These are phyloP conservation scores for Tricholoma sp. DNA, from an alignment of 768 basidiomycete species.

Conservation along the genomic window DNA sequence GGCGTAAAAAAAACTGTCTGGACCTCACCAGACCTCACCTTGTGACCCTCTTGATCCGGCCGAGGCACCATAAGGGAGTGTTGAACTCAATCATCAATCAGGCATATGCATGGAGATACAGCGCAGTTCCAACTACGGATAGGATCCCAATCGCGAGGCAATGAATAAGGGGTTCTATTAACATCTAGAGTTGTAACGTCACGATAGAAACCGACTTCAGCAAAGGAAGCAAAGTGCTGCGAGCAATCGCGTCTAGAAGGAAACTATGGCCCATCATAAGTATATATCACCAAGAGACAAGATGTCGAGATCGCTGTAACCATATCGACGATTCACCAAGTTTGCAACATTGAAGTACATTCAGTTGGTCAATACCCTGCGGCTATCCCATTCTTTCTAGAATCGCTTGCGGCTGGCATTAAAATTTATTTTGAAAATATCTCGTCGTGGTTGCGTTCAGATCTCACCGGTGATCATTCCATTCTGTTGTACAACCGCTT, in stretches of 20 bases:
- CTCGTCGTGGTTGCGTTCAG: constrained; percentile 1
- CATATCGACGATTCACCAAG: neutral
- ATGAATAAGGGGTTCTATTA: no score
- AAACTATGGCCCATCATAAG: neutral
- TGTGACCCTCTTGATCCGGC: neutral
- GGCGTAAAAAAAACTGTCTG: neutral
- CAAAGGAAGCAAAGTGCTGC: neutral
- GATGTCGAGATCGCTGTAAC: neutral
- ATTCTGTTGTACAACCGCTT: constrained; percentile 51
- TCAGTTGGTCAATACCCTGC: constrained; percentile 65
- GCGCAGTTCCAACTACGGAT: no score
- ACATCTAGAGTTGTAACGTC: no score
- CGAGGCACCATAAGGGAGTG: neutral
- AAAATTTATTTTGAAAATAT: neutral
- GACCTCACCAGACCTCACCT: neutral
- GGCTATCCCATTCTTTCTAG: constrained; percentile 89
- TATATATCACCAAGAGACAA: neutral
- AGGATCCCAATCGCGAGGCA: no score
- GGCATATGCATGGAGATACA: no score
- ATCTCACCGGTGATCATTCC: constrained; percentile 60
- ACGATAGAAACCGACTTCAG: neutral
- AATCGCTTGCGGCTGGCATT: constrained; percentile 75
- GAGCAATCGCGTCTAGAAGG: neutral
- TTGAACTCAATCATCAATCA: no score
- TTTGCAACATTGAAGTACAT: constrained; percentile 18